Conservation (phyloP, 257 asterid species). For the Nicotiana attenuata region DNA sequence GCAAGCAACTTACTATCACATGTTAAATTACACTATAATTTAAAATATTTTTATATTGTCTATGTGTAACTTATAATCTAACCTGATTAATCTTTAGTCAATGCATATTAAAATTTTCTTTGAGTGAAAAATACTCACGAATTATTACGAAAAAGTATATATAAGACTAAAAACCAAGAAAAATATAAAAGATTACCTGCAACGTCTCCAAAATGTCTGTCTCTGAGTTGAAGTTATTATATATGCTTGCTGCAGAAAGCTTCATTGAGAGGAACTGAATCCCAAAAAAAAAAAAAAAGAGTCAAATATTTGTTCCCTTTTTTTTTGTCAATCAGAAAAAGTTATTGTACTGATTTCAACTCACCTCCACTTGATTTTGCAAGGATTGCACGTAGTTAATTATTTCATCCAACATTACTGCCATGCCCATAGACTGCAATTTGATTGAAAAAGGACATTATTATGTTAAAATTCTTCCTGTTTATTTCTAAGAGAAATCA, state of each 20-base stretch:
- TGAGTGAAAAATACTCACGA: neutral
- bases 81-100: neutral
- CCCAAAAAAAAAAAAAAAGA: neutral
- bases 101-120: neutral
- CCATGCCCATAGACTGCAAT: conserved; percentile 93
- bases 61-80: neutral
- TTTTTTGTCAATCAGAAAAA: neutral
- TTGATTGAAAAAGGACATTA: neutral
- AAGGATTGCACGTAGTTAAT: conserved; percentile 82
- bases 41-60: neutral
- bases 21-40: neutral
- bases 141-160: neutral
- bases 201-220: conserved; percentile 41
- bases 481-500: neutral
- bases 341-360: neutral
- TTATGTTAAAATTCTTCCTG: too few relatives aligned
- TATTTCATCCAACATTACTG: conserved; percentile 86
- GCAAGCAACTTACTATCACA: neutral
- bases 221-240: conserved; percentile 54
- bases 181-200: conserved; percentile 32
- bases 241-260: conserved; percentile 73
- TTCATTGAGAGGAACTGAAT: conserved; percentile 79
- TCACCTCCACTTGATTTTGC: conserved; percentile 89
- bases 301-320: neutral
- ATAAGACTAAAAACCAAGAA: neutral